Percentiles rank a stretch among this genome's conserved stretches.
Conservation (phyloP, 768 basidiomycete species). For the Collybia sordida region DNA sequence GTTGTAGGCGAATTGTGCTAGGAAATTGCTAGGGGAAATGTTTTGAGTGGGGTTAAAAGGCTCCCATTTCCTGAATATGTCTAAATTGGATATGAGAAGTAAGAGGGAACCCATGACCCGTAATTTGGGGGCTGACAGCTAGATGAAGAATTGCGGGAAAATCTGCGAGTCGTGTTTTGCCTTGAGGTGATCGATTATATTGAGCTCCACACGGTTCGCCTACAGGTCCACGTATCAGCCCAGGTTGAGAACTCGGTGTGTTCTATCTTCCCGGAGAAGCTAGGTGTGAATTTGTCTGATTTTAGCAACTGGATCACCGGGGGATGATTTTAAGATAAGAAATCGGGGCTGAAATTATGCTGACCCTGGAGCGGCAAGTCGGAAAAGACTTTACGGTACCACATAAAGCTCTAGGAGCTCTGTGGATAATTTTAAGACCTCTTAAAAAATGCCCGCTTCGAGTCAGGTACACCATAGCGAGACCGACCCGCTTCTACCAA, state of each 20-base stretch:
- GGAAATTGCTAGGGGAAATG: not conserved
- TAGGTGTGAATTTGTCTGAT: not conserved
- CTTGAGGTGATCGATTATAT: conserved; percentile 43
- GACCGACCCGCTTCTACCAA: too few species aligned
- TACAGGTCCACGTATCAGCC: conserved; percentile 21
- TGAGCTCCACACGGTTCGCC: conserved; percentile 19
- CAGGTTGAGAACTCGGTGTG: not conserved
- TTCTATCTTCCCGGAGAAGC: not conserved
- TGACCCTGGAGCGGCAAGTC: not conserved
- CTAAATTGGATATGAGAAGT: conserved; percentile 17
- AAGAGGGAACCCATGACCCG: conserved; percentile 17
- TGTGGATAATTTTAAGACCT: not conserved
- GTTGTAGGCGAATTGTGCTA: not conserved
- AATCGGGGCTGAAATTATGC: not conserved
- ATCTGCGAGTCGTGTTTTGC: conserved; percentile 39
- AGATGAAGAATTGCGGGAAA: not conserved
- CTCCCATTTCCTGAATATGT: too few species aligned
- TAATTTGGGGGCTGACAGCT: conserved; percentile 5
- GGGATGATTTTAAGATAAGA: not conserved
- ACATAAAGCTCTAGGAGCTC: not conserved
- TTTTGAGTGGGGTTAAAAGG: conserved; percentile 2
- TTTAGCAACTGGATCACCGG: not conserved
- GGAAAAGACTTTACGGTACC: not conserved
- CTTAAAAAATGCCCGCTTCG: too few species aligned
- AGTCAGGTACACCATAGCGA: too few species aligned